Base-by-base conservation (phyloP, 495 filamentous ascomycete species). In the Penicillium paxilli region DNA sequence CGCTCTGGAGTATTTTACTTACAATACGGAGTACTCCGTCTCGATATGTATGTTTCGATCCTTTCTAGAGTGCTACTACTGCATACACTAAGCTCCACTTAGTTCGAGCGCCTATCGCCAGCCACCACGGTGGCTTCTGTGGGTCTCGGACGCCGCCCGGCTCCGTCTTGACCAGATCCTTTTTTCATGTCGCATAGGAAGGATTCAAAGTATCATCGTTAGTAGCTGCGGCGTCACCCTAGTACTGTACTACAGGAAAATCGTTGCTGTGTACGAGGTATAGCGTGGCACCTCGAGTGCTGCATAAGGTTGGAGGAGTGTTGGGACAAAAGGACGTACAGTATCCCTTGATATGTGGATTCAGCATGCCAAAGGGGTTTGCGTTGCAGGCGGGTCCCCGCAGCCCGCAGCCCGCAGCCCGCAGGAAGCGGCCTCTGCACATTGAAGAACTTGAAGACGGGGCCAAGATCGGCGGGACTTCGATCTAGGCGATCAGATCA, bases 21-120 rank as follows among this genome's bases (percentile, higher is more conserved):
- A 59, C 56, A 33, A 51, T 59, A 55, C 51, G n/a, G n/a, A n/a
- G n/a, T n/a, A n/a, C n/a, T 10, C 0, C 2, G 56, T 59, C 33
- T 20, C 14, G 24, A 21, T 22, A 25, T 17, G 26, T 22, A 25
- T 17, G 26, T 55, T 55, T 38, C 35, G 30, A 38, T 38, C 11
- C 14, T 38, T 42, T 42, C 40, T 22, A 42, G 10, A 42, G n/a
- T 11, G 40, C 23, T 12, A 21, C 1, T 42, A 8, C 19, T 14
- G 40, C 11, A 47, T 23, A 12, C 25, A 42, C 16, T 2, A 45
- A 25, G 38, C 16, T 52, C 52, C 52, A 55, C 46, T 38, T 33
- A 49, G 26, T 32, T n/a, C 26, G 46, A 23, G 40, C 40, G 25
- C 46, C 46, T 48, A 48, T 48, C n/a, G 19, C 32, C 28, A 14